Conservation (phyloP, 495 filamentous ascomycete genomes). For the Podospora australis region DNA sequence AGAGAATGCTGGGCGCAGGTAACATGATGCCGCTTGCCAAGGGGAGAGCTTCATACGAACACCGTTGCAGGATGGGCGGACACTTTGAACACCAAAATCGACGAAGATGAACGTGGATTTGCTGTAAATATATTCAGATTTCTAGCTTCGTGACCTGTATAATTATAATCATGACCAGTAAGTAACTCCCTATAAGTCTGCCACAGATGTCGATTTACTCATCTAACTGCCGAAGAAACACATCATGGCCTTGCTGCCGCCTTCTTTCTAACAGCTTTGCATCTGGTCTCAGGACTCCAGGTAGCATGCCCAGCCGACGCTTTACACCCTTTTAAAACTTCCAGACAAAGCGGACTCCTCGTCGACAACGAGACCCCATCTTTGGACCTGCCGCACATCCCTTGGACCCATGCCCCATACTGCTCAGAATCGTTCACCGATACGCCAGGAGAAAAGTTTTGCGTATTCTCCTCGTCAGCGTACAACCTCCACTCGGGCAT, state of each 20-base stretch:
- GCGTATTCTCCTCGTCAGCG: constrained; percentile 24
- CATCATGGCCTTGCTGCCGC: not conserved
- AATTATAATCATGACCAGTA: not conserved
- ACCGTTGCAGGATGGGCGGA: not conserved
- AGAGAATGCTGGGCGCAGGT: not conserved
- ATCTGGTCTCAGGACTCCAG: not conserved
- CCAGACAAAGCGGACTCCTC: not conserved
- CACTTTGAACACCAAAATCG: not conserved
- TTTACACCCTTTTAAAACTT: not conserved
- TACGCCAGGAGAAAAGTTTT: constrained; percentile 16
- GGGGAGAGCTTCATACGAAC: not conserved
- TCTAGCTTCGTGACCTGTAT: not conserved
- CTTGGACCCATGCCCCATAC: constrained; percentile 14
- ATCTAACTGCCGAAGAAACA: not conserved
- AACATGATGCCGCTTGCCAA: not conserved
- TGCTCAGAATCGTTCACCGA: constrained; percentile 5
- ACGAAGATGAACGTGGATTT: not conserved
- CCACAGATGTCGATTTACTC: not conserved
- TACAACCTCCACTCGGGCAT: constrained; percentile 23
- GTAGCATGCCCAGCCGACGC: not conserved
- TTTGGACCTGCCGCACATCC: not conserved
- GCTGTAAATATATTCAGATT: not conserved
- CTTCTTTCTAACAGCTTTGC: not conserved
- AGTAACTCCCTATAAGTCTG: not conserved
- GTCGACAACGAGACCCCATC: constrained; percentile 6